Evolutionary conservation across 768 basidiomycete species (phyloP).

Genomic region (Russula lepida): DNA sequence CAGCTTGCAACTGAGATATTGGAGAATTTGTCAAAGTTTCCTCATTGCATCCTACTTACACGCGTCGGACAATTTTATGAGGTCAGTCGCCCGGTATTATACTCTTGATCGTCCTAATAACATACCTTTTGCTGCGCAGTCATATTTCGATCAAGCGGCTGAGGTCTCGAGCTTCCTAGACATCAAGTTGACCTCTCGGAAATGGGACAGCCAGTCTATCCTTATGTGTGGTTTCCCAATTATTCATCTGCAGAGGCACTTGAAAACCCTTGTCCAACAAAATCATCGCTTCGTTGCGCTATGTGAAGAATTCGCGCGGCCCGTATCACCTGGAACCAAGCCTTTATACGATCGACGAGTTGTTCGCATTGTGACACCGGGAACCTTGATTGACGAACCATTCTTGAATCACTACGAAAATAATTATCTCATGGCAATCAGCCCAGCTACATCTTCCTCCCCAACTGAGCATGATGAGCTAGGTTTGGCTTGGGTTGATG

Average conservation of each 20-base stretch:
- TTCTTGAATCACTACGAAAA: slow-evolving; percentile 83
- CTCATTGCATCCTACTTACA: slow-evolving; percentile 85
- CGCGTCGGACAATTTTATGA: slow-evolving; percentile 95
- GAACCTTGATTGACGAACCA: slow-evolving; percentile 87
- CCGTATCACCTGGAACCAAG: slow-evolving; percentile 39
- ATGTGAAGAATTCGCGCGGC: slow-evolving; percentile 80
- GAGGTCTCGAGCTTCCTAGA: slow-evolving; percentile 68
- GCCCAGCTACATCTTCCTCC: neutral
- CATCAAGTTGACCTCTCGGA: slow-evolving; percentile 74
- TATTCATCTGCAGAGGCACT: slow-evolving; percentile 73
- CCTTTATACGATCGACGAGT: slow-evolving; percentile 72
- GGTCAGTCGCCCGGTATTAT: slow-evolving; percentile 35
- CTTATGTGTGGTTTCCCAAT: slow-evolving; percentile 91
- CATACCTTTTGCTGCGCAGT: slow-evolving; percentile 38
- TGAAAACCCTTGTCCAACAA: slow-evolving; percentile 78
- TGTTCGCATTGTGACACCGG: slow-evolving; percentile 82
- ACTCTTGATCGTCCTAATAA: neutral
- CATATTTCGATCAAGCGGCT: slow-evolving; percentile 86
- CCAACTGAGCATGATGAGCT: slow-evolving; percentile 19
- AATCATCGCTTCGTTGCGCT: slow-evolving; percentile 82
- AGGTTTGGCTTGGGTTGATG: slow-evolving; percentile 92
- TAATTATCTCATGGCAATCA: slow-evolving; percentile 78
- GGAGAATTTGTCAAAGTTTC: slow-evolving; percentile 63
- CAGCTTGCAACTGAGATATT: slow-evolving; percentile 63
- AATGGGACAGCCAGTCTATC: slow-evolving; percentile 61